Conservation (phyloP, 2,329 filamentous ascomycete genomes). For the Hirsutella rhossiliensis region DNA sequence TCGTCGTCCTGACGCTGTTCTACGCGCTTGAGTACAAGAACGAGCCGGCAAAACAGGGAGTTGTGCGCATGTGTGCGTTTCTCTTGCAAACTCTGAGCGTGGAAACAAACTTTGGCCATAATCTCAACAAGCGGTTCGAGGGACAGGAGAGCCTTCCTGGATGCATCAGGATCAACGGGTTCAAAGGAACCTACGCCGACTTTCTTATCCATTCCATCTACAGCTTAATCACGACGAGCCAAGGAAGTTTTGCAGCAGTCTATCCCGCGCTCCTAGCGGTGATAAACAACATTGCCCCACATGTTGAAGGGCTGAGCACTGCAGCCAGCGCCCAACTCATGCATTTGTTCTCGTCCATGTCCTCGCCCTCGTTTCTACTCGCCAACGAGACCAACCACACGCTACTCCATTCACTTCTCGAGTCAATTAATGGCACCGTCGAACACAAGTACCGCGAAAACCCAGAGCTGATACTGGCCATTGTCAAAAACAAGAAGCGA, state of each 20-base stretch:
- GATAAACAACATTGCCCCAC: conserved; percentile 84
- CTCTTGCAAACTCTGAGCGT: conserved; percentile 89
- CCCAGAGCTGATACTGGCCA: conserved; percentile 64
- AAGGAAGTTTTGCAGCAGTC: conserved; percentile 79
- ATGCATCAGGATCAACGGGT: conserved; percentile 70
- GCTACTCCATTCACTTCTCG: conserved; percentile 68
- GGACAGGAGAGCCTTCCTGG: conserved; percentile 77
- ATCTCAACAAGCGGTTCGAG: conserved; percentile 79
- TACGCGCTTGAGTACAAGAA: conserved; percentile 84
- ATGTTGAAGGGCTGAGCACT: conserved; percentile 64
- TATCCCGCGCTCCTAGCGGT: conserved; percentile 88
- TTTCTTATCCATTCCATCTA: conserved; percentile 94
- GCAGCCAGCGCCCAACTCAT: conserved; percentile 71
- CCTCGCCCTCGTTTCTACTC: conserved; percentile 80
- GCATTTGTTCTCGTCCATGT: conserved; percentile 85
- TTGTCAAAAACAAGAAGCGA: conserved; percentile 67
- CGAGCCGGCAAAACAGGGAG: conserved; percentile 77
- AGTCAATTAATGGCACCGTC: conserved; percentile 79
- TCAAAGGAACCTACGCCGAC: conserved; percentile 84
- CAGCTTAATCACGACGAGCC: conserved; percentile 78
- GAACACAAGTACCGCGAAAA: conserved; percentile 83
- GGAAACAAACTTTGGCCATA: conserved; percentile 79
- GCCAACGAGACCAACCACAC: conserved; percentile 85
- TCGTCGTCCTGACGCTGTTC: conserved; percentile 79
- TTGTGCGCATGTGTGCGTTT: conserved; percentile 97